Percentiles rank a stretch among this genome's conserved stretches.
Conservation (phyloP, 306 rosid genomes). For the Leucaena leucocephala region DNA sequence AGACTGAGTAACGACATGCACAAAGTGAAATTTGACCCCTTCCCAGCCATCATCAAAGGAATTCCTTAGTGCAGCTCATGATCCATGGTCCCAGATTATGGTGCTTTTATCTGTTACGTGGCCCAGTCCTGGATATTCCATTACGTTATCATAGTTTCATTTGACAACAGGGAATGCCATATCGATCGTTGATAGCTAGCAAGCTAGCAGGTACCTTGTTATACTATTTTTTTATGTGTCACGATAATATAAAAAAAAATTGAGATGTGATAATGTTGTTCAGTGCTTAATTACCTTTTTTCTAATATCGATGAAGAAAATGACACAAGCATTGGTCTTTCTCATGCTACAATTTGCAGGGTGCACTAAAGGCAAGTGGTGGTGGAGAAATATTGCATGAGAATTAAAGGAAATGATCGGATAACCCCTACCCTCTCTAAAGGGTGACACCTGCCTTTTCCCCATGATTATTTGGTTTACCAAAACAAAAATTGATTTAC, state of each 20-base stretch:
- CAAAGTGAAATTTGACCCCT: conserved; percentile 3
- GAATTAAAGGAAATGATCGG: conserved; percentile 11
- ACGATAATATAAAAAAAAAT: conserved; percentile 38
- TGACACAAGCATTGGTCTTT: conserved; percentile 29
- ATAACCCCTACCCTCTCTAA: conserved; percentile 27
- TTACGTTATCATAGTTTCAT: conserved; percentile 27
- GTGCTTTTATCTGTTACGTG: conserved; percentile 32
- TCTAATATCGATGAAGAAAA: conserved; percentile 29
- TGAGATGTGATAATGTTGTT: conserved; percentile 40
- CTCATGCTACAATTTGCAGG: conserved; percentile 29
- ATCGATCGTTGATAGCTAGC: background rate
- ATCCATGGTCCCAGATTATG: conserved; percentile 34
- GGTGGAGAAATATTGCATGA: conserved; percentile 14
- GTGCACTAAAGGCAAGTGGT: conserved; percentile 20
- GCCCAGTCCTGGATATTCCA: conserved; percentile 28
- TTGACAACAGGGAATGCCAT: conserved; percentile 24
- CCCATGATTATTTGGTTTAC: conserved; percentile 24
- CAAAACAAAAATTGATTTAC: conserved; percentile 9
- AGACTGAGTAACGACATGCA: conserved; percentile 3
- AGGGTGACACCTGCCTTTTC: conserved; percentile 37
- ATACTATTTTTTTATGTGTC: background rate
- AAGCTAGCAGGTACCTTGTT: background rate
- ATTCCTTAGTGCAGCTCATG: background rate
- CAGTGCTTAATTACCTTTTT: conserved; percentile 32
- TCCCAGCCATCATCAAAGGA: background rate